Conservation (phyloP, 169 alveolate genomes). For the Eimeria tenella region DNA sequence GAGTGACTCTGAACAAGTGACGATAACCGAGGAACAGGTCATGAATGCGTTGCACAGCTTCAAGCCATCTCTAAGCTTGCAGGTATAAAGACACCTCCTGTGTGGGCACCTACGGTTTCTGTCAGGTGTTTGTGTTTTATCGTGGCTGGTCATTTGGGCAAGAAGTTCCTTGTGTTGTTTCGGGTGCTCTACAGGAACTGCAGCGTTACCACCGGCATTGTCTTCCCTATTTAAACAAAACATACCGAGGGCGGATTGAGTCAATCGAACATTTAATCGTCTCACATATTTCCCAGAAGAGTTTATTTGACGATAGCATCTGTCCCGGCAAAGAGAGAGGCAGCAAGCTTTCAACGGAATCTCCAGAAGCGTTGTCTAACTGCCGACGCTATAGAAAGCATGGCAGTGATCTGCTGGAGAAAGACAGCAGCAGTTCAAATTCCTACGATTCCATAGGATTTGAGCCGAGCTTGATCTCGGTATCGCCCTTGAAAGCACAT, state of each 20-base stretch:
- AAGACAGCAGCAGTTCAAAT: too few relatives aligned
- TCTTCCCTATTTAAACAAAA: constrained; percentile 40
- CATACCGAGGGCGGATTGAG: constrained; percentile 45
- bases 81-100: background rate
- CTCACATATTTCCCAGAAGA: background rate
- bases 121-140: too few relatives aligned
- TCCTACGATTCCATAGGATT: background rate
- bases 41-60: background rate
- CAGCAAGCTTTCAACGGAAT: background rate
- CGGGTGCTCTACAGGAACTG: constrained; percentile 45
- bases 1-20: background rate
- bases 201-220: constrained; percentile 68
- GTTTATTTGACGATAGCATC: background rate
- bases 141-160: too few relatives aligned
- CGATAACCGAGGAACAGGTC: background rate
- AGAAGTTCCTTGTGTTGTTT: background rate
- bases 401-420: too few relatives aligned
- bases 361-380: too few relatives aligned
- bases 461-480: background rate
- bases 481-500: background rate
- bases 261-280: constrained; percentile 33
- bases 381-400: too few relatives aligned
- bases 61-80: constrained; percentile 42
- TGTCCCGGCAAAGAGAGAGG: background rate
- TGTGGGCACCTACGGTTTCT: too few relatives aligned